Conservation (phyloP, 176 grass and related monocot species). For the barley (Hordeum vulgare) region MorexV3_pseudomolecules_assembly NC_058519.1:654181637-654182136, state of each 20-base stretch:
- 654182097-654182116: too few species aligned
- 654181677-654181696: not conserved
- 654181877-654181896: constrained; percentile 58
- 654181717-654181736: not conserved
- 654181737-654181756: not conserved
- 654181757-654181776: not conserved
- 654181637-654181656: constrained; percentile 7
- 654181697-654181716: not conserved
- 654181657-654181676: not conserved
- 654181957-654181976: not conserved
- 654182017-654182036: too few species aligned
- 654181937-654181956: too few species aligned
- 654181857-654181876: constrained; percentile 63
- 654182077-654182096: not conserved
- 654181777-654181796: not conserved
- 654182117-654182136: not conserved
- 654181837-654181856: constrained; percentile 53
- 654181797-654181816: not conserved
- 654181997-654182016: too few species aligned
- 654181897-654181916: constrained; percentile 16
- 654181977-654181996: not conserved
- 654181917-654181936: not conserved
- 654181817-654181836: constrained; percentile 7
- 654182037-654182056: too few species aligned
- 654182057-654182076: not conserved